Conservation (phyloP, 352 stramenopile genomes). For the Pythium sp. region DNA sequence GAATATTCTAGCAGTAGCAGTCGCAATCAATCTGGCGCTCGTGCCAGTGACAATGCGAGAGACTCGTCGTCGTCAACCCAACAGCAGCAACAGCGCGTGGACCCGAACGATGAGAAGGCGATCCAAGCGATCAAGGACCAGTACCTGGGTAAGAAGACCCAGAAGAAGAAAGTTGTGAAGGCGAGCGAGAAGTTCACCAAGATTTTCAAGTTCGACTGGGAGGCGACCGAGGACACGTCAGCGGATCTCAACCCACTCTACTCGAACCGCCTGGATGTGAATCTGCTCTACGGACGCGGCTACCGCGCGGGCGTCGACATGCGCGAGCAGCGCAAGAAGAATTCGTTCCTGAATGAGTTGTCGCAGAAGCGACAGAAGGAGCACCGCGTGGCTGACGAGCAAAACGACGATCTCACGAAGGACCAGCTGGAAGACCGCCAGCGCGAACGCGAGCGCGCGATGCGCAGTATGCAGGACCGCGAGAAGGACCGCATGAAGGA, state of each 20-base stretch:
- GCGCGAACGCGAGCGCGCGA: slow-evolving; percentile 62
- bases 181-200: slow-evolving; percentile 92
- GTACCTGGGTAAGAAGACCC: slow-evolving; percentile 84
- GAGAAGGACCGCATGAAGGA: slow-evolving; percentile 59
- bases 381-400: slow-evolving; percentile 62
- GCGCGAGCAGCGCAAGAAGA: slow-evolving; percentile 91
- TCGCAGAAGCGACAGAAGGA: slow-evolving; percentile 86
- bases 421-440: slow-evolving; percentile 61
- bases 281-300: slow-evolving; percentile 89
- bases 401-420: slow-evolving; percentile 51
- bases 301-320: slow-evolving; percentile 93
- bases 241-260: slow-evolving; percentile 91
- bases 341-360: slow-evolving; percentile 87
- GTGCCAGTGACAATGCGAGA: slow-evolving; percentile 3
- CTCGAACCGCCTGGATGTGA: slow-evolving; percentile 83
- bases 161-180: slow-evolving; percentile 90
- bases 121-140: slow-evolving; percentile 85
- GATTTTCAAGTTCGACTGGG: slow-evolving; percentile 95
- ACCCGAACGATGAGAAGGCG: slow-evolving; percentile 66
- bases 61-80: background rate
- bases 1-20: background rate
- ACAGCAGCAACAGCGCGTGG: slow-evolving; percentile 16
- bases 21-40: background rate
- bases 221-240: slow-evolving; percentile 90
- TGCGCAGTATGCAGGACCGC: slow-evolving; percentile 71